Conservation (phyloP, 1,139 yeast genomes). For the Pichia sp. region DNA sequence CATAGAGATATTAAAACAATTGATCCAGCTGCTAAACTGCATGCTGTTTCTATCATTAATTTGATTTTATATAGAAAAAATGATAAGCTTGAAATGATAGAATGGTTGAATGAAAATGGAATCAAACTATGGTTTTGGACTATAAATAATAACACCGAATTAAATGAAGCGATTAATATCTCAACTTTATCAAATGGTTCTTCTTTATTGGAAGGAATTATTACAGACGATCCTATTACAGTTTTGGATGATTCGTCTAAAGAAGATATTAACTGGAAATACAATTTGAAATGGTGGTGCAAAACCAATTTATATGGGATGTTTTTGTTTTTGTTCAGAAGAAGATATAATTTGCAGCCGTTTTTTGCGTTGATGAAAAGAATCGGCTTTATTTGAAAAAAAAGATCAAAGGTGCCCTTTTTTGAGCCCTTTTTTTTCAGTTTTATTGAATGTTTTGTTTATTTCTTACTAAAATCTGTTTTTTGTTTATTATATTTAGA, state of each 20-base stretch:
- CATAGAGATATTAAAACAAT: conserved; percentile 29
- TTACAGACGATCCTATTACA: conserved; percentile 28
- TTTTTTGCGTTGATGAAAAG: conserved; percentile 17
- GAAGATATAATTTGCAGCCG: conserved; percentile 21
- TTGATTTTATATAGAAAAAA: conserved; percentile 37
- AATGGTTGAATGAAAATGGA: conserved; percentile 33
- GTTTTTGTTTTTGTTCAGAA: conserved; percentile 20
- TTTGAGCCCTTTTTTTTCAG: background rate
- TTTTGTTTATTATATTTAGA: too few relatives aligned
- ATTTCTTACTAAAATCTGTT: too few relatives aligned
- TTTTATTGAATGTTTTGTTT: too few relatives aligned
- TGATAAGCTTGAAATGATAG: conserved; percentile 32
- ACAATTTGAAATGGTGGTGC: conserved; percentile 14
- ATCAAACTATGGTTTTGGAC: conserved; percentile 78
- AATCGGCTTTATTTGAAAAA: conserved; percentile 20
- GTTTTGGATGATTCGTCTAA: conserved; percentile 8
- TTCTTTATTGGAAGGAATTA: conserved; percentile 22
- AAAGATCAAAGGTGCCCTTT: too few relatives aligned
- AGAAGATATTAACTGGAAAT: conserved; percentile 7
- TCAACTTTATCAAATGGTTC: conserved; percentile 9
- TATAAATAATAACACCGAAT: conserved; percentile 40
- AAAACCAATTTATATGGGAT: conserved; percentile 16
- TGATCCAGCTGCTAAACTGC: conserved; percentile 29
- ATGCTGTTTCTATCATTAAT: conserved; percentile 29
- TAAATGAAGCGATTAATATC: conserved; percentile 13